Conservation (phyloP, 345 rosid species). For the Excoecaria cochinchinensis region DNA sequence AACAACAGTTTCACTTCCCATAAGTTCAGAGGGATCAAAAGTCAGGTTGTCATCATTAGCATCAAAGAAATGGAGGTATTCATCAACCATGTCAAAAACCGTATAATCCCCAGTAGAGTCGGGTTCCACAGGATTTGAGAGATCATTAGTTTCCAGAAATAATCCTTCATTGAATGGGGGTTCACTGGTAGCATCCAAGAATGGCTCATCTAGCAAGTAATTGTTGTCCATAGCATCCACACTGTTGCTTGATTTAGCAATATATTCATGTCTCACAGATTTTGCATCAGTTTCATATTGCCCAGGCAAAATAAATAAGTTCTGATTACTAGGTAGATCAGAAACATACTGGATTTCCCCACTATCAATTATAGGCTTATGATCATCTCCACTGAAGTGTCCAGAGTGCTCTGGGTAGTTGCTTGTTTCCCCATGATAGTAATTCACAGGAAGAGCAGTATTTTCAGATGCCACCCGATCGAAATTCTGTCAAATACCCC, state of each 20-base stretch:
- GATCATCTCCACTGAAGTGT: constrained; percentile 45
- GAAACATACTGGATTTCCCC: constrained; percentile 29
- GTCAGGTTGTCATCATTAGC: constrained; percentile 47
- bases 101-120: constrained; percentile 30
- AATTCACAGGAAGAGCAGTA: constrained; percentile 39
- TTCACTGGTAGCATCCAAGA: constrained; percentile 41
- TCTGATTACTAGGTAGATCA: constrained; percentile 34
- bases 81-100: constrained; percentile 55
- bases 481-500: constrained; percentile 37
- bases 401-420: constrained; percentile 38
- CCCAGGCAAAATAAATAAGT: constrained; percentile 37
- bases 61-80: constrained; percentile 68
- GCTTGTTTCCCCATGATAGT: constrained; percentile 58
- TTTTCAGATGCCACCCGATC: constrained; percentile 42
- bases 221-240: constrained; percentile 28
- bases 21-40: constrained; percentile 55
- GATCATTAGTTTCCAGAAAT: constrained; percentile 70
- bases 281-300: constrained; percentile 38
- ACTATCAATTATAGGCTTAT: constrained; percentile 38
- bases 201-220: constrained; percentile 46
- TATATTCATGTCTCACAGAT: constrained; percentile 44
- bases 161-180: constrained; percentile 45
- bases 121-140: constrained; percentile 41
- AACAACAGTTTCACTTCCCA: constrained; percentile 32
- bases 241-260: constrained; percentile 36